phyloP scores from a whole-genome alignment of 1,139 yeast genomes.

The Lodderomyces orthopsilosis region DNA sequence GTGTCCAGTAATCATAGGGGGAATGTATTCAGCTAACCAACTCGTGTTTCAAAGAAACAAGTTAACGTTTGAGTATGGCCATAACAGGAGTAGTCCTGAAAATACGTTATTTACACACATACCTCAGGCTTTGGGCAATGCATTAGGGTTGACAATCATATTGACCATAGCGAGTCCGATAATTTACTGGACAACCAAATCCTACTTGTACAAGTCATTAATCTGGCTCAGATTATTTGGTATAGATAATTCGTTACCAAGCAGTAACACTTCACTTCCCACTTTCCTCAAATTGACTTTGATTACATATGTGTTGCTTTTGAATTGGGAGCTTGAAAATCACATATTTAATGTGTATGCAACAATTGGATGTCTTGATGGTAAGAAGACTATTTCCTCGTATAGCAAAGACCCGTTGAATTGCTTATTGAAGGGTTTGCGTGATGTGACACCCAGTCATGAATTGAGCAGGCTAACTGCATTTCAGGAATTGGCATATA shows the following conservation, averaged over 20 bases:
- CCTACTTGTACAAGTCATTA: slow-evolving; percentile 42
- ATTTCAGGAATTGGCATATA: slow-evolving; percentile 68
- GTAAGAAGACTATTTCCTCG: slow-evolving; percentile 66
- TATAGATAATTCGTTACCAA: slow-evolving; percentile 32
- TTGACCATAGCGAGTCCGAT: slow-evolving; percentile 40
- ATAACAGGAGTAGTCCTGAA: slow-evolving; percentile 41
- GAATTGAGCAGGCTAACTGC: slow-evolving; percentile 66
- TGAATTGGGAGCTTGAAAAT: slow-evolving; percentile 63
- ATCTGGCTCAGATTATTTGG: slow-evolving; percentile 27
- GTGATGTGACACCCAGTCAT: slow-evolving; percentile 40
- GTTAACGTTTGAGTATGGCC: slow-evolving; percentile 49
- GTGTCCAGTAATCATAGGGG: slow-evolving; percentile 26
- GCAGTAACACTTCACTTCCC: slow-evolving; percentile 36
- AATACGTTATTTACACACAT: slow-evolving; percentile 26
- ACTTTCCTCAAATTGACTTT: slow-evolving; percentile 36
- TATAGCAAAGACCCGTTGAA: slow-evolving; percentile 70
- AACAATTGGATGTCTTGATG: slow-evolving; percentile 78
- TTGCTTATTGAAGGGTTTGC: slow-evolving; percentile 72
- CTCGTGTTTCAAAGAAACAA: slow-evolving; percentile 59
- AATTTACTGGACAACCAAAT: slow-evolving; percentile 43
- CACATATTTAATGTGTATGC: slow-evolving; percentile 69
- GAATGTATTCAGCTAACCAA: slow-evolving; percentile 52
- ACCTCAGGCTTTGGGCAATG: slow-evolving; percentile 33
- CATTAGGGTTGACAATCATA: slow-evolving; percentile 34
- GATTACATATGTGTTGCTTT: slow-evolving; percentile 37